phyloP scores from a whole-genome alignment of 2,329 filamentous ascomycete species.

The Decorospora gaudefroyi region DNA sequence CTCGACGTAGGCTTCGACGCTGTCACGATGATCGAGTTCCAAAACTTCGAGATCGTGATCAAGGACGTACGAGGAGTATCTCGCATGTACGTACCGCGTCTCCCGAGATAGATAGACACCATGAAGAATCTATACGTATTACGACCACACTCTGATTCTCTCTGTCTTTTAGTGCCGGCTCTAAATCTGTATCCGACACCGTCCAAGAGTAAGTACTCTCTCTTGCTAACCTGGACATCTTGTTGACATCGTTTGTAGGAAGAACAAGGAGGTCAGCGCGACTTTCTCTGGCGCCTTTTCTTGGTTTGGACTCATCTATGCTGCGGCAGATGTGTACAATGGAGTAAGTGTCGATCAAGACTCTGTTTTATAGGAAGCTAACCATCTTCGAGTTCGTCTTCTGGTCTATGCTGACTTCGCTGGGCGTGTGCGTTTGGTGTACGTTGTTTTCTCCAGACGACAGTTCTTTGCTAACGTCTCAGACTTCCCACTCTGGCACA shows the following conservation, averaged over 20 bases:
- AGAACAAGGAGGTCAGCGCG: slow-evolving; percentile 71
- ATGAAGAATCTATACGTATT: slow-evolving; percentile 45
- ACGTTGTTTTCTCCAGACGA: slow-evolving; percentile 51
- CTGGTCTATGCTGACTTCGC: slow-evolving; percentile 90
- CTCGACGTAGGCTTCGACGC: slow-evolving; percentile 97
- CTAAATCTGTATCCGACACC: slow-evolving; percentile 49
- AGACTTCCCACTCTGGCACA: slow-evolving; percentile 98
- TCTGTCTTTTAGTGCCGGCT: slow-evolving; percentile 52
- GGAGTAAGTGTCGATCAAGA: slow-evolving; percentile 63
- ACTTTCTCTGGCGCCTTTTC: slow-evolving; percentile 74
- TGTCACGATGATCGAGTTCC: slow-evolving; percentile 89
- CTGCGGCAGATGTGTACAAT: slow-evolving; percentile 86
- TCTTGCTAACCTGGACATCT: neutral
- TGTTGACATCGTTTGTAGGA: slow-evolving; percentile 59
- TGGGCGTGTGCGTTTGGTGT: slow-evolving; percentile 93
- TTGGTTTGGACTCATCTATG: slow-evolving; percentile 75
- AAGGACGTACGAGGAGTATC: slow-evolving; percentile 86
- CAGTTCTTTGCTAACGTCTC: slow-evolving; percentile 20
- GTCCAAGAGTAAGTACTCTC: slow-evolving; percentile 65
- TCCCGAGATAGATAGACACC: slow-evolving; percentile 76
- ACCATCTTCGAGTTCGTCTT: slow-evolving; percentile 74
- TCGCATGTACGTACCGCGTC: slow-evolving; percentile 98
- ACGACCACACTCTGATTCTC: slow-evolving; percentile 45
- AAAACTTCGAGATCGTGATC: slow-evolving; percentile 82
- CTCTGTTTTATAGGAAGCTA: slow-evolving; percentile 1